Percentiles rank a stretch among this genome's conserved stretches.
Evolutionary conservation across 495 filamentous ascomycete genomes (phyloP).

Genomic region (Lasiosphaeria hispida): DNA sequence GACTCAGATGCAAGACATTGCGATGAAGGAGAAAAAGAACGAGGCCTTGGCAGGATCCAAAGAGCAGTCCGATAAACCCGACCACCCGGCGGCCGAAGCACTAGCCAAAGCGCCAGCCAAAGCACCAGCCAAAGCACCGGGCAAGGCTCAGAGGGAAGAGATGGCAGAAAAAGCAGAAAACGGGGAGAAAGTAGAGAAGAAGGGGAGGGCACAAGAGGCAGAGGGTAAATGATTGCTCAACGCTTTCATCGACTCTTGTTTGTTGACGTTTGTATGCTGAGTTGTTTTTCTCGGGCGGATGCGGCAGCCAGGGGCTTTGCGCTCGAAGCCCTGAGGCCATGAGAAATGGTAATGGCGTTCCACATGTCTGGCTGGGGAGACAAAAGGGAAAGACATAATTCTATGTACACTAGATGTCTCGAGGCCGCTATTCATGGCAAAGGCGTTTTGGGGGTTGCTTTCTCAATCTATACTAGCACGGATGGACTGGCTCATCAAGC

Average conservation of each 20-base stretch:
- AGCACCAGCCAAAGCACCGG: no score
- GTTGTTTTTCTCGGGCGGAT: neutral
- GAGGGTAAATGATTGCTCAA: neutral
- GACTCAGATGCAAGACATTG: conserved; percentile 65
- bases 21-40: conserved; percentile 50
- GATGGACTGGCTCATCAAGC: conserved; percentile 13
- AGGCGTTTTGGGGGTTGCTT: conserved; percentile 20
- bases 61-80: conserved; percentile 1
- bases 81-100: conserved; percentile 7
- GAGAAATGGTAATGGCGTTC: conserved; percentile 8
- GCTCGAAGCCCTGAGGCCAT: neutral
- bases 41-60: conserved; percentile 19
- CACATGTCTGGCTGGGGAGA: neutral
- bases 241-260: neutral
- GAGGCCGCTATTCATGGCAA: conserved; percentile 10
- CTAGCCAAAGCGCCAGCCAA: neutral
- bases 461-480: neutral
- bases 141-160: neutral
- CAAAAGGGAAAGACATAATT: conserved; percentile 20
- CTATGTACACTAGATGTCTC: conserved; percentile 17
- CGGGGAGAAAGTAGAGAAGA: no score
- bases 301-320: no score
- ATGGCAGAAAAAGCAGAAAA: neutral
- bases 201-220: neutral
- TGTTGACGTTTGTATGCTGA: neutral